Percentiles rank a stretch among this genome's conserved stretches.
These are phyloP conservation scores for Globisporangium barbulae DNA, from an alignment of 352 stramenopile genomes.

Conservation along the genomic window DNA sequence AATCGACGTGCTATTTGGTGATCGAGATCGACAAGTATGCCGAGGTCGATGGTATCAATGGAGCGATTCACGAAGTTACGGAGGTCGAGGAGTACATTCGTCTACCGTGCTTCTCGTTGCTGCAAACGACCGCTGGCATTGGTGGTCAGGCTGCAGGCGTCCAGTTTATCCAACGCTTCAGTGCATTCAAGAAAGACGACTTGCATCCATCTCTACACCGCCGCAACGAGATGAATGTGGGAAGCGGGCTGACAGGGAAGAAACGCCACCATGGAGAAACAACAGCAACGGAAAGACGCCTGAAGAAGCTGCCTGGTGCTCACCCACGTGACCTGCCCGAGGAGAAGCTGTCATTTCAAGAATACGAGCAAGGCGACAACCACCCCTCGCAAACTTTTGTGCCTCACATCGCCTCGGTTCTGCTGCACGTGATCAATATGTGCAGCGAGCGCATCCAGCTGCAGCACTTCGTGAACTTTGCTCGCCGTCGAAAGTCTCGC, in stretches of 20 bases:
- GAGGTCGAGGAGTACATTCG: constrained; percentile 68
- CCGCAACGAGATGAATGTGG: constrained; percentile 37
- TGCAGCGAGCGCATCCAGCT: constrained; percentile 84
- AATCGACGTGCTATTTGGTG: constrained; percentile 81
- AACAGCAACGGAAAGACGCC: constrained; percentile 25
- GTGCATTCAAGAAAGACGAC: constrained; percentile 75
- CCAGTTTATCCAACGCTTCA: constrained; percentile 84
- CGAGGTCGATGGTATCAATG: constrained; percentile 59
- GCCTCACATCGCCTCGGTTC: constrained; percentile 68
- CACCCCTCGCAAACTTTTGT: constrained; percentile 31
- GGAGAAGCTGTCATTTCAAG: constrained; percentile 14
- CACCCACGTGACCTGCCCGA: constrained; percentile 21
- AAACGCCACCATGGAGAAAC: constrained; percentile 39
- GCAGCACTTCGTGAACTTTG: constrained; percentile 88
- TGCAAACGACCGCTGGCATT: constrained; percentile 64
- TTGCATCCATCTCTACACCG: constrained; percentile 57
- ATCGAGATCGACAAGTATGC: constrained; percentile 86
- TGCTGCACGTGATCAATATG: constrained; percentile 83
- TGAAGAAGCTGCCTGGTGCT: constrained; percentile 29
- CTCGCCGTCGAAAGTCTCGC: constrained; percentile 70
- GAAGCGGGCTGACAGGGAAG: constrained; percentile 10
- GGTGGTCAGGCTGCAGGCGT: constrained; percentile 62
- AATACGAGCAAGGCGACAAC: constrained; percentile 14
- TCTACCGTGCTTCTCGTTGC: constrained; percentile 76
- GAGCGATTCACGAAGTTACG: constrained; percentile 42